Evolutionary conservation across 331 rosid species (phyloP).

Genomic region (Malus hybrid): DNA sequence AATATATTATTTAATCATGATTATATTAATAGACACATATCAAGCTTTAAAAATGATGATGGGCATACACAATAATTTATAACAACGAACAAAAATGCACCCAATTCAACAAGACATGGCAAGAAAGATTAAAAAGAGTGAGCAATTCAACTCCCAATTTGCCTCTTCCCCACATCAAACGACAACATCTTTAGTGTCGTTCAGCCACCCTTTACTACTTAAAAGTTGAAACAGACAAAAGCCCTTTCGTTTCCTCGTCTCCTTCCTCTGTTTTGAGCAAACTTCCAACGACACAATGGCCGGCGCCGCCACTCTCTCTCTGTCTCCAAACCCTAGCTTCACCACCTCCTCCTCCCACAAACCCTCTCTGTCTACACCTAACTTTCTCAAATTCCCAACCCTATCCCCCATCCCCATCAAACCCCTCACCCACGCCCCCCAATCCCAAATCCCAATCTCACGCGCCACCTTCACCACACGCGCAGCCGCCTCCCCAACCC

Average conservation of each 20-base stretch:
- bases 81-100: too few relatives aligned
- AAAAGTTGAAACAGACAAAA: too few relatives aligned
- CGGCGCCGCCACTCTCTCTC: slow-evolving; percentile 16
- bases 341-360: slow-evolving; percentile 19
- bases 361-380: slow-evolving; percentile 6
- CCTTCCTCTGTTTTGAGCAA: not conserved
- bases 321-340: slow-evolving; percentile 32
- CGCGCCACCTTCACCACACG: slow-evolving; percentile 17
- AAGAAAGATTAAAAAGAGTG: too few relatives aligned
- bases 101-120: too few relatives aligned
- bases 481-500: not conserved
- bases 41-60: too few relatives aligned
- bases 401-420: not conserved
- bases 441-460: not conserved
- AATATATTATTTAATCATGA: too few relatives aligned
- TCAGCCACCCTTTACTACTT: too few relatives aligned
- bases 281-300: slow-evolving; percentile 8
- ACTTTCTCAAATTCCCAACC: slow-evolving; percentile 27
- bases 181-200: too few relatives aligned
- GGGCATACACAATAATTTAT: too few relatives aligned
- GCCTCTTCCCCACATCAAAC: too few relatives aligned
- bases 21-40: too few relatives aligned
- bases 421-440: slow-evolving; percentile 4
- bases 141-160: too few relatives aligned
- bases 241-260: not conserved